Conservation (phyloP, 2,329 filamentous ascomycete species). For the Fusarium sp. region DNA sequence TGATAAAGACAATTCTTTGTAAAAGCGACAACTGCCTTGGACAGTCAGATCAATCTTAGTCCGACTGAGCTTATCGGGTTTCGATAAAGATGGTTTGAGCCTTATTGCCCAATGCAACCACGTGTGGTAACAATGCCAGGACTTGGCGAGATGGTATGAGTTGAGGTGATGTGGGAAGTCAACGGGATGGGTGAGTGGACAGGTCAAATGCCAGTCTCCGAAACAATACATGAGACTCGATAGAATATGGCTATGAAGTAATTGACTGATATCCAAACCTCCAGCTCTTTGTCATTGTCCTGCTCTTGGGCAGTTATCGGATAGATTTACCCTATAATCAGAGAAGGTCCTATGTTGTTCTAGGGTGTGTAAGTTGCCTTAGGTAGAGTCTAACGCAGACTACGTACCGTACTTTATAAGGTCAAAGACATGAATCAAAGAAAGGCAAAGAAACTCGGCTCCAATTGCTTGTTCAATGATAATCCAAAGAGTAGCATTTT, state of each 20-base stretch:
- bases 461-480: background rate
- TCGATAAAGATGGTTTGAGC: background rate
- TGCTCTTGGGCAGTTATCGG: background rate
- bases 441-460: background rate
- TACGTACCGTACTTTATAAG: background rate
- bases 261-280: background rate
- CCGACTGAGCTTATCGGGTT: background rate
- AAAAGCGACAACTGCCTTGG: background rate
- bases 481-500: background rate
- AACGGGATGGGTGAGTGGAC: background rate
- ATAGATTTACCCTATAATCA: background rate
- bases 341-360: background rate
- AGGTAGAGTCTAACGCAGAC: background rate
- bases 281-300: background rate
- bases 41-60: background rate
- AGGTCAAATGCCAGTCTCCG: conserved; percentile 21
- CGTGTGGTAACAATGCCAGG: background rate
- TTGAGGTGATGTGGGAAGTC: background rate
- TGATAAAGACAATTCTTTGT: background rate
- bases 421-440: background rate
- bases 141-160: background rate
- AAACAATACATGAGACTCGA: conserved; percentile 23
- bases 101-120: conserved; percentile 8
- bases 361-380: background rate
- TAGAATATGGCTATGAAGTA: background rate